Conservation (phyloP, 2,329 filamentous ascomycete genomes). For the Parasarocladium wereldwijsianum region DNA sequence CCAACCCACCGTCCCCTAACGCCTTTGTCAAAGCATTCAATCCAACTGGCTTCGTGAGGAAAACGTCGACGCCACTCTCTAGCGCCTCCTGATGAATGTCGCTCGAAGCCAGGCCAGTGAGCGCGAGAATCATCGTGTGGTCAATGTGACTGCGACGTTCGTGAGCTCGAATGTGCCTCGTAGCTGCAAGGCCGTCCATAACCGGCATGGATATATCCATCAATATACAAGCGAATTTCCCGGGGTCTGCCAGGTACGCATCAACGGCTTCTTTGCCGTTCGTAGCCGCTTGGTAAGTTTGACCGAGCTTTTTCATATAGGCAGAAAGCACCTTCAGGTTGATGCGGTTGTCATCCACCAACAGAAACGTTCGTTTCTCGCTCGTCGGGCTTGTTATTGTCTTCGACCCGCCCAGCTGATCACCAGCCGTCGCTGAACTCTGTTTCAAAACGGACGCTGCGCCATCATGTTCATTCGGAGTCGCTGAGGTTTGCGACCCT, state of each 20-base stretch:
- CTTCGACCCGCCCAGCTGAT: no score
- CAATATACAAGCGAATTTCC: constrained; percentile 16
- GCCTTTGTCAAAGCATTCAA: constrained; percentile 22
- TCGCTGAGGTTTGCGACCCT: no score
- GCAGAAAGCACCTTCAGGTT: constrained; percentile 26
- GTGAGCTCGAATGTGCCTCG: constrained; percentile 31
- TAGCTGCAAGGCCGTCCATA: constrained; percentile 37
- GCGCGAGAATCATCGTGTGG: constrained; percentile 31
- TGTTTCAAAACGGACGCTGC: no score
- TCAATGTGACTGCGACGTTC: constrained; percentile 26
- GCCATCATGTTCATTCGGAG: no score
- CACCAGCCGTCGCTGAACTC: not conserved
- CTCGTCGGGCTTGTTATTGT: not conserved
- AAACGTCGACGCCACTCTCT: constrained; percentile 36
- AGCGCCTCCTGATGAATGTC: constrained; percentile 36
- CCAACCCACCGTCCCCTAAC: no score
- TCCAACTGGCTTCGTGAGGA: constrained; percentile 37
- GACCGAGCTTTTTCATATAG: constrained; percentile 25
- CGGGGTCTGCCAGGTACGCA: constrained; percentile 17
- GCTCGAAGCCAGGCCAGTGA: constrained; percentile 36
- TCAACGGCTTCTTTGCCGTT: constrained; percentile 33
- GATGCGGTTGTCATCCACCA: constrained; percentile 27
- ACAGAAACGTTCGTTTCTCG: constrained; percentile 13
- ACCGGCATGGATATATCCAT: constrained; percentile 44
- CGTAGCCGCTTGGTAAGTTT: constrained; percentile 23